Percentiles rank a stretch among this genome's conserved stretches.
phyloP scores from a whole-genome alignment of 805 yeast genomes.

The Sungouiozyma ichnusensis region DNA sequence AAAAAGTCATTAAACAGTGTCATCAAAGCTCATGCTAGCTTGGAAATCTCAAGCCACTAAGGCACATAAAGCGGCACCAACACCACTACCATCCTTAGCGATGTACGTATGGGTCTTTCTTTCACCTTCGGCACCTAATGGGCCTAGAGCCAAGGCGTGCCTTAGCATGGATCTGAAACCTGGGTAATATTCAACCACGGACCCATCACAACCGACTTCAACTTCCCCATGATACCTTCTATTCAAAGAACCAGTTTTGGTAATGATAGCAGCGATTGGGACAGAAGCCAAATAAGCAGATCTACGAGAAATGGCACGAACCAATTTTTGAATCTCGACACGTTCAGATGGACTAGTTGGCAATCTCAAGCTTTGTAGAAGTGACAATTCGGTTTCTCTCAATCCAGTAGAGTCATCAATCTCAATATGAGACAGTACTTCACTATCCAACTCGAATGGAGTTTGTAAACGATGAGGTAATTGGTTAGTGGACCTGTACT shows the following conservation, averaged over 20 bases:
- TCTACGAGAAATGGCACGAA: conserved; percentile 75
- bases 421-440: conserved; percentile 73
- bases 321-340: conserved; percentile 55
- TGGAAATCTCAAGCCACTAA: conserved; percentile 23
- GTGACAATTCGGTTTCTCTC: conserved; percentile 55
- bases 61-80: conserved; percentile 95
- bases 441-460: conserved; percentile 72
- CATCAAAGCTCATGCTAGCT: not conserved
- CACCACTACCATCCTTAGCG: conserved; percentile 94
- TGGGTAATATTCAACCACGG: conserved; percentile 89
- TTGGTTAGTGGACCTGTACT: conserved; percentile 33
- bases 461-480: conserved; percentile 53
- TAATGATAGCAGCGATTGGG: conserved; percentile 75
- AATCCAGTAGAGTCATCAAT: conserved; percentile 71
- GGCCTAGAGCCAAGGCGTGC: conserved; percentile 62
- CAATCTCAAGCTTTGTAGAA: conserved; percentile 55
- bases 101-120: conserved; percentile 65
- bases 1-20: not conserved
- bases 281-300: conserved; percentile 84
- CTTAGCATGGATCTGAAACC: conserved; percentile 73
- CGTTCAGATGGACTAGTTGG: conserved; percentile 69
- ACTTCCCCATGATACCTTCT: conserved; percentile 54
- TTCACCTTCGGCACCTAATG: conserved; percentile 65
- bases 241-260: conserved; percentile 53
- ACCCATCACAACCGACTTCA: conserved; percentile 94